phyloP scores from a whole-genome alignment of 257 asterid species.

The Solanum commersonii region DNA sequence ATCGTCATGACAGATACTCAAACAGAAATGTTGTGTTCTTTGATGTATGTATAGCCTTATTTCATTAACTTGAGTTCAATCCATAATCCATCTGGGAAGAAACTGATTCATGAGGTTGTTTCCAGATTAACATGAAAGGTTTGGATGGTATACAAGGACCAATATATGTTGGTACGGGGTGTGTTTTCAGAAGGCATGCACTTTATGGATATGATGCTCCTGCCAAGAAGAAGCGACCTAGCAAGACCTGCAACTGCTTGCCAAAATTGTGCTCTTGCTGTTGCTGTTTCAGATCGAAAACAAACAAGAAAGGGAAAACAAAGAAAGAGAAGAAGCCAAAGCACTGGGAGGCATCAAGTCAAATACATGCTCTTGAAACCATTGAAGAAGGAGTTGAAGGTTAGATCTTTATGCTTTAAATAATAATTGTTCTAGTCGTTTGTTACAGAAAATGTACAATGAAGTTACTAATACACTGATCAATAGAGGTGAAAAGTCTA shows the following conservation, averaged over 20 bases:
- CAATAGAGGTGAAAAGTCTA: background rate
- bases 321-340: constrained; percentile 55
- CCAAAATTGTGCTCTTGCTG: constrained; percentile 74
- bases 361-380: constrained; percentile 87
- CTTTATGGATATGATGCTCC: constrained; percentile 85
- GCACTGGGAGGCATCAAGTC: constrained; percentile 81
- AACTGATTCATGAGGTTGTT: constrained; percentile 9
- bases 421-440: background rate
- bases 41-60: constrained; percentile 49
- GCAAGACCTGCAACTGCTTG: constrained; percentile 89
- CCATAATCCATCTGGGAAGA: background rate
- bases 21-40: constrained; percentile 84
- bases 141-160: constrained; percentile 98
- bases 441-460: background rate
- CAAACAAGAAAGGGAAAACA: constrained; percentile 40
- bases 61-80: background rate
- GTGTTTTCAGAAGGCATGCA: constrained; percentile 90
- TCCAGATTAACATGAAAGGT: constrained; percentile 93
- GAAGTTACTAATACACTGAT: background rate
- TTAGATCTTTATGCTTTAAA: background rate
- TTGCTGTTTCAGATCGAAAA: constrained; percentile 40
- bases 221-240: constrained; percentile 55
- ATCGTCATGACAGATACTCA: constrained; percentile 80
- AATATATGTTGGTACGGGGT: constrained; percentile 86
- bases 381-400: constrained; percentile 81